phyloP scores from a whole-genome alignment of 2,329 filamentous ascomycete species.

The Xylariaceae sp. region DNA sequence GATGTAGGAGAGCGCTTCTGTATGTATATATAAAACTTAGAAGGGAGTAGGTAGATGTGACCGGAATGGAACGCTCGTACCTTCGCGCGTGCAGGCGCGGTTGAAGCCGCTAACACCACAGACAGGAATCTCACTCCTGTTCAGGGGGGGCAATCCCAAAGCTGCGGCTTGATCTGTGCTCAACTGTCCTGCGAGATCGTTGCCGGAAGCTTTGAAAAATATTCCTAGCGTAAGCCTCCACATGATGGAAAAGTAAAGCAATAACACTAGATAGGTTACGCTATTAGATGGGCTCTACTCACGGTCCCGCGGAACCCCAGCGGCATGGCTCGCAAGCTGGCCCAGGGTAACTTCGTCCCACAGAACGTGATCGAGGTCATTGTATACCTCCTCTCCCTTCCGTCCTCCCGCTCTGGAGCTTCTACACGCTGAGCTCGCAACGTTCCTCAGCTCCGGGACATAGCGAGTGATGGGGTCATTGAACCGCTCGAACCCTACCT shows the following conservation, averaged over 20 bases:
- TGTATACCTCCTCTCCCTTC: slow-evolving; percentile 10
- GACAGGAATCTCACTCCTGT: slow-evolving; percentile 4
- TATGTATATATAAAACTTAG: neutral
- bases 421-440: slow-evolving; percentile 4
- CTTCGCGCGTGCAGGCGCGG: slow-evolving; percentile 11
- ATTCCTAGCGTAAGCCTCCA: slow-evolving; percentile 1
- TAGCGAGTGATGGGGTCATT: slow-evolving; percentile 38
- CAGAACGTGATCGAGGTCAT: slow-evolving; percentile 23
- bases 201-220: slow-evolving; percentile 8
- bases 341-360: slow-evolving; percentile 35
- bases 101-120: slow-evolving; percentile 8
- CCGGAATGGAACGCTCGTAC: slow-evolving; percentile 6
- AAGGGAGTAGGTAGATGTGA: neutral
- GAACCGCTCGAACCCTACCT: slow-evolving; percentile 36
- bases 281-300: no score
- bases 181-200: slow-evolving; percentile 8
- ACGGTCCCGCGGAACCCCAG: slow-evolving; percentile 35
- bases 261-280: no score
- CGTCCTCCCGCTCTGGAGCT: neutral
- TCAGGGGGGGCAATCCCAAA: slow-evolving; percentile 10
- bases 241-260: neutral
- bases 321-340: slow-evolving; percentile 32
- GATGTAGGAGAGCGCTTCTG: slow-evolving; percentile 22
- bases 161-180: slow-evolving; percentile 3
- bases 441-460: slow-evolving; percentile 35